Conservation (phyloP, 768 basidiomycete genomes). For the Termitomyces sp. region DNA sequence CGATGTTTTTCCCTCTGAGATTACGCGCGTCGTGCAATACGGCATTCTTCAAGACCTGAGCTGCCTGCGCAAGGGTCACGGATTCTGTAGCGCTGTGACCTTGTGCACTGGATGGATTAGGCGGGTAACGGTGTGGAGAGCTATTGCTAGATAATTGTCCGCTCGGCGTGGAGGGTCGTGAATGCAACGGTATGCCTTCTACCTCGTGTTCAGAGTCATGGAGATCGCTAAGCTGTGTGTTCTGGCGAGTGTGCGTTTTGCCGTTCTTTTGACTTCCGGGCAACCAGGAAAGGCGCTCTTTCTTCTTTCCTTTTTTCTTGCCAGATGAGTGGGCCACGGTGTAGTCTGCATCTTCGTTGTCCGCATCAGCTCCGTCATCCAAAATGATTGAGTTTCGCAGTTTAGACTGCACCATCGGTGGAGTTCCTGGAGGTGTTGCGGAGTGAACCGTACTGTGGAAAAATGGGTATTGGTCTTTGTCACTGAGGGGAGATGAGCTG, state of each 20-base stretch:
- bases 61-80: conserved; percentile 49
- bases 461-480: conserved; percentile 40
- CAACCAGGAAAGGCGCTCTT: conserved; percentile 11
- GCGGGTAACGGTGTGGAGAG: conserved; percentile 34
- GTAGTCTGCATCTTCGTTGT: conserved; percentile 15
- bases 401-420: conserved; percentile 5
- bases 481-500: conserved; percentile 17
- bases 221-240: not conserved
- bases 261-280: not conserved
- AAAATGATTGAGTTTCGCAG: conserved; percentile 4
- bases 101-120: conserved; percentile 16
- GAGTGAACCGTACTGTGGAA: conserved; percentile 25
- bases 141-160: conserved; percentile 1
- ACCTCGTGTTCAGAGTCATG: conserved; percentile 1
- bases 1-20: conserved; percentile 45
- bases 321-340: not conserved
- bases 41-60: conserved; percentile 61
- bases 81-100: conserved; percentile 22
- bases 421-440: conserved; percentile 13
- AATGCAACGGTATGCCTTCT: conserved; percentile 2
- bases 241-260: not conserved
- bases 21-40: conserved; percentile 75
- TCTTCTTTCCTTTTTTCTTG: conserved; percentile 14
- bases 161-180: conserved; percentile 7
- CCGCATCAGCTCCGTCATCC: conserved; percentile 10